phyloP scores from a whole-genome alignment of 768 basidiomycete species.

The Agrocybe praecox region DNA sequence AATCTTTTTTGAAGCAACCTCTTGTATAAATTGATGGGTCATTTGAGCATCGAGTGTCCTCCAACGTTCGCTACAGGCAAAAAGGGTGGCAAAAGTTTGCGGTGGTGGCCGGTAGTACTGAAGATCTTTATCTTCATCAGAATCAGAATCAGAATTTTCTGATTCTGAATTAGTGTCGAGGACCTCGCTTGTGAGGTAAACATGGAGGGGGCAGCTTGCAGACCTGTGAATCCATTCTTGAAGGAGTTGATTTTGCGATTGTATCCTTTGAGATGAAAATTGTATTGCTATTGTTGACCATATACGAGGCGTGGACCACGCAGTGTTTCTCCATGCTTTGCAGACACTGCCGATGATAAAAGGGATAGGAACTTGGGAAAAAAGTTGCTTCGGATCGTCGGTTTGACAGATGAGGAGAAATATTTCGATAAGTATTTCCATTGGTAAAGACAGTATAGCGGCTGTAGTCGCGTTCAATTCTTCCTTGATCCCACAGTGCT shows the following conservation, averaged over 20 bases:
- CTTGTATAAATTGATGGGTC: background rate
- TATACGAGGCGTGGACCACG: conserved; percentile 5
- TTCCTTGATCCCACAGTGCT: background rate
- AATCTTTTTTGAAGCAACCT: background rate
- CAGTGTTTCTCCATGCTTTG: conserved; percentile 4
- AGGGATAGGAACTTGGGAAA: background rate
- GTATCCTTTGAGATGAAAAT: background rate
- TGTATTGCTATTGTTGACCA: background rate
- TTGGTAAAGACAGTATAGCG: background rate
- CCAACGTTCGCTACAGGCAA: background rate
- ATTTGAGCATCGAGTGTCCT: background rate
- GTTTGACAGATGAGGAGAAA: background rate
- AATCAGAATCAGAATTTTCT: background rate
- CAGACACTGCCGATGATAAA: conserved; percentile 7
- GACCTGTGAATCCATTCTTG: conserved; percentile 4
- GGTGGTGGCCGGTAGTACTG: background rate
- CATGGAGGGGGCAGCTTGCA: background rate
- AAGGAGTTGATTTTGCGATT: background rate
- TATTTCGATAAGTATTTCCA: background rate
- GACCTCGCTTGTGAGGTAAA: background rate
- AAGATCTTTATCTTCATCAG: background rate
- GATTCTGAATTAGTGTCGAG: background rate
- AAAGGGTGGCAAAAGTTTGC: background rate
- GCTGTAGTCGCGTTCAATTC: background rate
- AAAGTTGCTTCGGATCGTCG: background rate